Percentiles rank a stretch among this genome's conserved stretches.
Conservation (phyloP, 1,284 basidiomycete species). For the Pisolithus thermaeus region DNA sequence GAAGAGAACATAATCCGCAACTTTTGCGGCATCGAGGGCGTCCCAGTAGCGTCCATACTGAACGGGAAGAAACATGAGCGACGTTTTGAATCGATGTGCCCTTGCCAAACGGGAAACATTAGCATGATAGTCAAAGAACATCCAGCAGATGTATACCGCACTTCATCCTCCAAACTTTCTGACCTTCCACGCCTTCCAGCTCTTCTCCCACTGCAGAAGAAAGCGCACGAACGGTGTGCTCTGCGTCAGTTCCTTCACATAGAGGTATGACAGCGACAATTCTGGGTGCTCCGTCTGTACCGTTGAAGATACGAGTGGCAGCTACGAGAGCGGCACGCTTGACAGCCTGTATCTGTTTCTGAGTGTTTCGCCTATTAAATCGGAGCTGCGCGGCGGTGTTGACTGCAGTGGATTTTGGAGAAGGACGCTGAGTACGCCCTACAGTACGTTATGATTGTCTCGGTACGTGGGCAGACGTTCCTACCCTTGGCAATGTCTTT, state of each 20-base stretch:
- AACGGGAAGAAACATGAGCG: conserved; percentile 79
- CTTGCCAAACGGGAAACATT: conserved; percentile 31
- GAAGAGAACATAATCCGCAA: conserved; percentile 89
- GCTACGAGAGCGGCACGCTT: conserved; percentile 70
- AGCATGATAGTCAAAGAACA: conserved; percentile 1
- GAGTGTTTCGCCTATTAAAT: conserved; percentile 68
- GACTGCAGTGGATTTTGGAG: conserved; percentile 42
- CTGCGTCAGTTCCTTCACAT: conserved; percentile 58
- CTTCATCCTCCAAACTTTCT: conserved; percentile 59
- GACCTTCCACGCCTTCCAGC: conserved; percentile 17
- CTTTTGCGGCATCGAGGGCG: conserved; percentile 82
- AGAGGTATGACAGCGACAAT: conserved; percentile 79
- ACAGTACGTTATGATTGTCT: conserved; percentile 5
- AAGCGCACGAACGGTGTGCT: conserved; percentile 52
- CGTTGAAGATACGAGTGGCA: conserved; percentile 69
- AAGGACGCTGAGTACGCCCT: conserved; percentile 54
- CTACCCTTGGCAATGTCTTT: conserved; percentile 81
- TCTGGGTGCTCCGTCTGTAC: conserved; percentile 72
- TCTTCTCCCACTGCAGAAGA: conserved; percentile 60
- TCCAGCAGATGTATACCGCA: conserved; percentile 30
- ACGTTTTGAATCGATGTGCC: conserved; percentile 84
- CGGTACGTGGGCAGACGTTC: conserved; percentile 5
- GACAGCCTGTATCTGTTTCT: conserved; percentile 69
- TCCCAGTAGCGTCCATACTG: conserved; percentile 69
- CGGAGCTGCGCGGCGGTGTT: conserved; percentile 50